phyloP scores from a whole-genome alignment of 306 rosid genomes.

The Abrus pulchellus region DNA sequence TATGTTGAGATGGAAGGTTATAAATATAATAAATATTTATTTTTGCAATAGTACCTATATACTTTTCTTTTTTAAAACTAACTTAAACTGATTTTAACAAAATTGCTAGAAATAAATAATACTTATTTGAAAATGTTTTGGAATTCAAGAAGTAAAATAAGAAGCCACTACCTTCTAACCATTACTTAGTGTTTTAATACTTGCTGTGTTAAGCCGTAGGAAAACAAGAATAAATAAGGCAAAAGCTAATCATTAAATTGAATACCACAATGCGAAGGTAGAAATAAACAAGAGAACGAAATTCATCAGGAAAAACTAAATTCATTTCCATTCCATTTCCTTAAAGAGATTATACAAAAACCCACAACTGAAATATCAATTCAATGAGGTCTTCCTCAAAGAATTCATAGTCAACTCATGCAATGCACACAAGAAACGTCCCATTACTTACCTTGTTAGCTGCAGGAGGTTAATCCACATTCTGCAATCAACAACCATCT shows the following conservation, averaged over 20 bases:
- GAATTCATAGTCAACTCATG: constrained; percentile 44
- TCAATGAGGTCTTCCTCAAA: constrained; percentile 38
- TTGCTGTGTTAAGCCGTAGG: too few relatives aligned
- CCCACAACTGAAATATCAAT: constrained; percentile 38
- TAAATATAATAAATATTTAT: too few relatives aligned
- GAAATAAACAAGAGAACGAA: neutral
- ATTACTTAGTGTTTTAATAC: too few relatives aligned
- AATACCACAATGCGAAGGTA: neutral
- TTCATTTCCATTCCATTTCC: constrained; percentile 39
- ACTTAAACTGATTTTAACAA: too few relatives aligned
- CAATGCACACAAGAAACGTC: constrained; percentile 16
- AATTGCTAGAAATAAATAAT: too few relatives aligned
- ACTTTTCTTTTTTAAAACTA: too few relatives aligned
- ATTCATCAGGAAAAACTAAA: neutral
- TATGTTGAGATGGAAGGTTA: too few relatives aligned
- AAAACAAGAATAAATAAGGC: neutral
- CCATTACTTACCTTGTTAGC: constrained; percentile 43
- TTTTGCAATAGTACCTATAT: too few relatives aligned
- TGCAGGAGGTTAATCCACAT: constrained; percentile 43
- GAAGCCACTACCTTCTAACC: too few relatives aligned
- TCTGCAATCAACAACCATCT: constrained; percentile 43
- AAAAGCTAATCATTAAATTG: neutral
- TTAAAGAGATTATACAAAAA: constrained; percentile 43
- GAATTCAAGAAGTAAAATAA: too few relatives aligned
- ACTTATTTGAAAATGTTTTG: too few relatives aligned